Evolutionary conservation across 768 basidiomycete genomes (phyloP), one percentile per base, ranked within the genome.

Genomic region (Tylopilus cervinicoccineus): DNA sequence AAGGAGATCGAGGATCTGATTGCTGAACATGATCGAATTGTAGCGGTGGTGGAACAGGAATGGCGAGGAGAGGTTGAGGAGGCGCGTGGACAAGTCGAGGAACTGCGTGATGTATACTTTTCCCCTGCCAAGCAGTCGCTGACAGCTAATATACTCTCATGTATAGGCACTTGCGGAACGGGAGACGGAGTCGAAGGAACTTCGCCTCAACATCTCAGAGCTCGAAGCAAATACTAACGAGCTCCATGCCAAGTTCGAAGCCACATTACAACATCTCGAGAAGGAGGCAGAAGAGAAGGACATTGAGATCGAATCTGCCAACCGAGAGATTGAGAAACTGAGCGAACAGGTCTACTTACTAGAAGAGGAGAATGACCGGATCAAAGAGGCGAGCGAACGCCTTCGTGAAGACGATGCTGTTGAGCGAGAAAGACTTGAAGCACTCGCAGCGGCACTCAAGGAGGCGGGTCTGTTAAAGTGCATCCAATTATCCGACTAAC

Each of bases 51-150:
- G 7, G 88, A 91, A 58, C 79, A 84, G 36, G 88, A 90, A 57
- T 95, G 92, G 92, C 72, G 85, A 47, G 88, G 86, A 4, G 93
- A 95, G 61, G 83, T 94, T 3, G 83, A 91, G 52, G 89, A 92
- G 54, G 82, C 83, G 2, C 75, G 84, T 50, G 77, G 74, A 3
- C 89, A 90, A 57, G 80, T 85, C 1, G 89, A 92, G 47, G 89
- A 94, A 64, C 73, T 89, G 14, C 76, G 77, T 22, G 87, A 88
- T 65, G 86, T 88, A 60, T 49, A 76, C 70, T 22, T 32, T 2
- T 27, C 24, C 50, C 27, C 33, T 32, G 14, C 17, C 10, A 11
- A 37, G 13, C 16, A 20, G 0, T 1, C 36, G 9, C 7, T 3
- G 17, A 28, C 31, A n/a, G 10, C 49, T 60, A 26, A 56, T 46